phyloP scores from a whole-genome alignment of 495 filamentous ascomycete species.

The Penicillium waksmanii region DNA sequence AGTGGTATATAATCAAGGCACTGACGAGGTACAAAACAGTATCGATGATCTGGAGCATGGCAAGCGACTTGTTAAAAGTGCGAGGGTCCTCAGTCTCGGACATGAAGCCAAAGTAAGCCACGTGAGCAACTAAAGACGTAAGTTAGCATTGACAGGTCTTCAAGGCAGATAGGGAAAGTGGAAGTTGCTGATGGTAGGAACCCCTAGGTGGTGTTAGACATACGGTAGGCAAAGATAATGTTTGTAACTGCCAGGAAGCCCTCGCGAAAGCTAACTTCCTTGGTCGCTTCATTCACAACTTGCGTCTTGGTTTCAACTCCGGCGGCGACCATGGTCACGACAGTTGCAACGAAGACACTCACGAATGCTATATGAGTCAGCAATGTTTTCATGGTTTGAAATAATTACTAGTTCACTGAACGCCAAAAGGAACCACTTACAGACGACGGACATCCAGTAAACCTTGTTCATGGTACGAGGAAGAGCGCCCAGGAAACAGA shows the following conservation, averaged over 20 bases:
- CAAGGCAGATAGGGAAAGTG: background rate
- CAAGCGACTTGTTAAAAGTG: conserved; percentile 68
- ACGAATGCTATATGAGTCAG: conserved; percentile 48
- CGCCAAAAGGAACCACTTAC: conserved; percentile 21
- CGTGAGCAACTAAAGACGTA: conserved; percentile 57
- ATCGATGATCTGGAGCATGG: conserved; percentile 64
- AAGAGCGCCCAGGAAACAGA: conserved; percentile 65
- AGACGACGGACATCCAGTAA: conserved; percentile 62
- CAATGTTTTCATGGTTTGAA: background rate
- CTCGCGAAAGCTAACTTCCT: conserved; percentile 27
- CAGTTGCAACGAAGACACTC: conserved; percentile 67
- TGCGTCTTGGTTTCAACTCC: conserved; percentile 44
- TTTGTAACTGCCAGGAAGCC: conserved; percentile 40
- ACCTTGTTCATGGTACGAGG: conserved; percentile 66
- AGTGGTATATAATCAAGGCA: conserved; percentile 64
- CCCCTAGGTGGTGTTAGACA: background rate
- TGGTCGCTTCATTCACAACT: conserved; percentile 24
- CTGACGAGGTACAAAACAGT: conserved; percentile 62
- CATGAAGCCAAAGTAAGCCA: conserved; percentile 77
- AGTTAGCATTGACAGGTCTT: background rate
- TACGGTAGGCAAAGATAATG: conserved; percentile 49
- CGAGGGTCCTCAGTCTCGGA: conserved; percentile 71
- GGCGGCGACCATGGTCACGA: conserved; percentile 70
- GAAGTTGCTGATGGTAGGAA: background rate
- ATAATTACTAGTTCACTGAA: background rate